Conservation (phyloP, 108 stramenopile genomes). For the Fragilaria crotonensis region DNA sequence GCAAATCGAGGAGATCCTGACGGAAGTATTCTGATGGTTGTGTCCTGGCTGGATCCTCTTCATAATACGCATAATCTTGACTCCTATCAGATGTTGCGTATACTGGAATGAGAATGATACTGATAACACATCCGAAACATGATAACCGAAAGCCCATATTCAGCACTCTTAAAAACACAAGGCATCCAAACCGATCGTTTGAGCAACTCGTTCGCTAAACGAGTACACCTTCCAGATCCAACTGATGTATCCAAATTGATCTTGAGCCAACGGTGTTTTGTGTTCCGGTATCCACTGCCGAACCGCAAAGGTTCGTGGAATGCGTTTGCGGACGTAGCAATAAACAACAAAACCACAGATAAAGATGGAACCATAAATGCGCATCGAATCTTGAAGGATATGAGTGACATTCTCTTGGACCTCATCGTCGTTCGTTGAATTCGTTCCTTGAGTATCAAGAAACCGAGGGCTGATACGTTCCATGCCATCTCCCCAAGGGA, state of each 20-base stretch:
- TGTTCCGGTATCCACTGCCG: slow-evolving; percentile 14
- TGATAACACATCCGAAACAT: slow-evolving; percentile 12
- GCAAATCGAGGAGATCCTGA: slow-evolving; percentile 24
- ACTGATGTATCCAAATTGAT: slow-evolving; percentile 29
- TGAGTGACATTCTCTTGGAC: neutral
- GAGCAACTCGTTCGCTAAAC: slow-evolving; percentile 9
- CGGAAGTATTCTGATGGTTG: no score
- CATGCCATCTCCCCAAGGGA: no score
- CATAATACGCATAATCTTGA: slow-evolving; percentile 1
- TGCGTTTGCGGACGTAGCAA: slow-evolving; percentile 12
- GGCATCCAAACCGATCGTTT: slow-evolving; percentile 28
- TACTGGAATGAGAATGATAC: slow-evolving; percentile 20
- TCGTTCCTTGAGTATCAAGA: no score
- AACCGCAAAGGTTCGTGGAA: slow-evolving; percentile 17
- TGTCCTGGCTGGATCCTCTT: slow-evolving; percentile 28
- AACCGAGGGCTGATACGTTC: no score
- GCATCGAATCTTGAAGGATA: slow-evolving; percentile 11
- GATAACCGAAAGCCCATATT: slow-evolving; percentile 23
- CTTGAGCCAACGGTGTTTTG: slow-evolving; percentile 27
- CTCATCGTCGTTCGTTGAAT: no score
- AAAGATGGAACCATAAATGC: slow-evolving; percentile 18
- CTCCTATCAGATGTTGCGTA: slow-evolving; percentile 4
- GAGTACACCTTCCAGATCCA: slow-evolving; percentile 27
- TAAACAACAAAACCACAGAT: slow-evolving; percentile 12
- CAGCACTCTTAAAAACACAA: slow-evolving; percentile 17